Conservation (phyloP, 2,329 filamentous ascomycete genomes). For the Phyllosticta citriasiana region DNA sequence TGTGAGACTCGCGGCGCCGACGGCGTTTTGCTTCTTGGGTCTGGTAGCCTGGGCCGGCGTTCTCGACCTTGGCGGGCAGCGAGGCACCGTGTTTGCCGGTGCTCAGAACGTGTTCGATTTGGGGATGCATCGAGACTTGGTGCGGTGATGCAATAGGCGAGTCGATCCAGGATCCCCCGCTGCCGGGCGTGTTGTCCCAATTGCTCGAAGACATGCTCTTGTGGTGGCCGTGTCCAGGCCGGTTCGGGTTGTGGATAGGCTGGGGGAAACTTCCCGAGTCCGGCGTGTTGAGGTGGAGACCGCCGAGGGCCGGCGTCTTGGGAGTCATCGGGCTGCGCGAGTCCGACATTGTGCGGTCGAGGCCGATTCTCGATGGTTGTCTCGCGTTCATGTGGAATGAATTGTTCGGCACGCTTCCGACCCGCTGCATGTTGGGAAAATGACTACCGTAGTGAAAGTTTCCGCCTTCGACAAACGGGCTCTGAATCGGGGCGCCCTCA, state of each 20-base stretch:
- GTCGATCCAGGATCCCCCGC: constrained; percentile 74
- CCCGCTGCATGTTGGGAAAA: constrained; percentile 24
- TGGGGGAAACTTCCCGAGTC: constrained; percentile 68
- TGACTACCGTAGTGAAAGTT: constrained; percentile 62
- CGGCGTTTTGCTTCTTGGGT: constrained; percentile 91
- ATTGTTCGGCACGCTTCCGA: constrained; percentile 22
- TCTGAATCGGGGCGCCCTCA: constrained; percentile 84
- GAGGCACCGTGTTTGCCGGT: constrained; percentile 67
- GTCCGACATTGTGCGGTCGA: constrained; percentile 55
- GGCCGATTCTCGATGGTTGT: constrained; percentile 22
- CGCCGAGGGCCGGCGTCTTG: constrained; percentile 68
- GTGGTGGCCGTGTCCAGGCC: constrained; percentile 46
- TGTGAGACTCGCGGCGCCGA: constrained; percentile 86
- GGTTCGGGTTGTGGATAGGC: constrained; percentile 56
- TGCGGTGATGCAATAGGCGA: constrained; percentile 82
- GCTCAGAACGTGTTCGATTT: constrained; percentile 82
- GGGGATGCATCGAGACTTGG: constrained; percentile 55
- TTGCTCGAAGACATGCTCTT: constrained; percentile 71
- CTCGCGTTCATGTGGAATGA: constrained; percentile 24
- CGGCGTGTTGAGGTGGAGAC: constrained; percentile 59
- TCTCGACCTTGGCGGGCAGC: constrained; percentile 72
- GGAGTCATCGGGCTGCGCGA: constrained; percentile 74
- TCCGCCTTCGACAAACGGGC: constrained; percentile 65
- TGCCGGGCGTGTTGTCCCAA: constrained; percentile 81
- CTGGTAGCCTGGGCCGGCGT: constrained; percentile 44